Evolutionary conservation across 371 early-diverging fungal genomes (phyloP).

Genomic region (Nematocida major): DNA sequence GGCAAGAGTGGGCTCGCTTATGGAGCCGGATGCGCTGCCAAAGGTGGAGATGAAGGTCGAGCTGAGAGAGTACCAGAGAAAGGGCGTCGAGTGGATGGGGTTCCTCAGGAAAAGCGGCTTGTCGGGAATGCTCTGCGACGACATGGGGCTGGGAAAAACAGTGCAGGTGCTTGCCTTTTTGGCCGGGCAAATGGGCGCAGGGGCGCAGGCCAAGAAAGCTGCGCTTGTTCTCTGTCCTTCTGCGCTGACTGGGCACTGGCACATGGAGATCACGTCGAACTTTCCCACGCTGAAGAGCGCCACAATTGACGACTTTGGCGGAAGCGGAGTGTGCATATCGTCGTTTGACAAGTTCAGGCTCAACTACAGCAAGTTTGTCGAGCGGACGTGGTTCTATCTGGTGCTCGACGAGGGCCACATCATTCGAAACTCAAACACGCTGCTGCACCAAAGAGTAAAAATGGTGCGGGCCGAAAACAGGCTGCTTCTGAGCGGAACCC

Average conservation of each 20-base stretch:
- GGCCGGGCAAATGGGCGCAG: not conserved
- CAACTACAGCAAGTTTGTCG: conserved; percentile 74
- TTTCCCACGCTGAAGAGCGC: conserved; percentile 26
- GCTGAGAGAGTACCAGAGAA: conserved; percentile 63
- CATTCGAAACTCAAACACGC: conserved; percentile 86
- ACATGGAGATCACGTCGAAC: conserved; percentile 71
- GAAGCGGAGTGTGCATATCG: conserved; percentile 4
- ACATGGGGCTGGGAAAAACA: conserved; percentile 93
- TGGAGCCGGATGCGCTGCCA: conserved; percentile 34
- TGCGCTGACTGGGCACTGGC: conserved; percentile 91
- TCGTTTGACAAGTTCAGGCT: conserved; percentile 84
- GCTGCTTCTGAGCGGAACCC: conserved; percentile 90
- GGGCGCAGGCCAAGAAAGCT: conserved; percentile 62
- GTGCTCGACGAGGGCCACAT: conserved; percentile 98
- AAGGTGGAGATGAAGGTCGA: conserved; percentile 23
- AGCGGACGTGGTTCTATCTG: conserved; percentile 80
- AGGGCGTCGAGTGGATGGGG: conserved; percentile 63
- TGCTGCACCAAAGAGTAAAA: conserved; percentile 77
- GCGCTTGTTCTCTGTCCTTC: conserved; percentile 91
- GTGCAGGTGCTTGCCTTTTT: conserved; percentile 69
- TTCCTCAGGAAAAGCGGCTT: conserved; percentile 59
- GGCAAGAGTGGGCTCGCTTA: conserved; percentile 37
- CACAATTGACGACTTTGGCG: not conserved
- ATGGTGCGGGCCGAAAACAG: conserved; percentile 74
- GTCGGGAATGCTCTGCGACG: conserved; percentile 64